Conservation (phyloP, 1,284 basidiomycete genomes). For the Trametes versicolor region DNA sequence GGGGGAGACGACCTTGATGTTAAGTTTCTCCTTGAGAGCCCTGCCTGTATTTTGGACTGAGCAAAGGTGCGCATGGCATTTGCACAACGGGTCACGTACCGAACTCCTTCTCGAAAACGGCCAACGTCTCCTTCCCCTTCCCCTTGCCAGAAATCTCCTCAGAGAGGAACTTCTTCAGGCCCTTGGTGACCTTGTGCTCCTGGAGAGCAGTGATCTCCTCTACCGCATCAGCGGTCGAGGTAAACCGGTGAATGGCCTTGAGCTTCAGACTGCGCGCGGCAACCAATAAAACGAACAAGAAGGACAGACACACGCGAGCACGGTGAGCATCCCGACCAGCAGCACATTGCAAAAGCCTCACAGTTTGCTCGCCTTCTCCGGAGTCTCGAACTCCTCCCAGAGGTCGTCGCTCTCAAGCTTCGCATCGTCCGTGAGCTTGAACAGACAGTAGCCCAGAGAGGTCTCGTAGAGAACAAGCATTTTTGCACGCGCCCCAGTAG, state of each 20-base stretch:
- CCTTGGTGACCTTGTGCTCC: slow-evolving; percentile 93
- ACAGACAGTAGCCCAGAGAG: slow-evolving; percentile 95
- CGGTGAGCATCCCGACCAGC: background rate
- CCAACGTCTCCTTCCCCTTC: slow-evolving; percentile 88
- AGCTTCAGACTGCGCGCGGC: slow-evolving; percentile 79
- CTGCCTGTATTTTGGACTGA: slow-evolving; percentile 22
- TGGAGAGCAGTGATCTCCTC: slow-evolving; percentile 96
- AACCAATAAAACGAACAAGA: background rate
- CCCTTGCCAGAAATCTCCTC: slow-evolving; percentile 90
- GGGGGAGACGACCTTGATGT: slow-evolving; percentile 82
- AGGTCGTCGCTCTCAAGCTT: slow-evolving; percentile 90
- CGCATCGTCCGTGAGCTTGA: slow-evolving; percentile 93
- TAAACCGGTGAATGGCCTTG: slow-evolving; percentile 96
- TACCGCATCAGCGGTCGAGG: slow-evolving; percentile 97
- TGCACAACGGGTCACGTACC: slow-evolving; percentile 60
- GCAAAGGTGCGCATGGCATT: slow-evolving; percentile 58
- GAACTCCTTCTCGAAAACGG: slow-evolving; percentile 92
- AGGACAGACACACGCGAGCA: slow-evolving; percentile 9
- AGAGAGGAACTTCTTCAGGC: slow-evolving; percentile 92
- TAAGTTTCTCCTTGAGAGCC: slow-evolving; percentile 92
- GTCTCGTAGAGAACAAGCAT: slow-evolving; percentile 91
- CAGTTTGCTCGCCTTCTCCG: slow-evolving; percentile 93
- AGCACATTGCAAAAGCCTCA: slow-evolving; percentile 51
- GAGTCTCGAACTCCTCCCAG: slow-evolving; percentile 92
- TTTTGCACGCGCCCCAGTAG: slow-evolving; percentile 40